Evolutionary conservation across 352 stramenopile genomes (phyloP), one percentile per base, ranked within the genome.

Genomic region (Peronospora tabacina): DNA sequence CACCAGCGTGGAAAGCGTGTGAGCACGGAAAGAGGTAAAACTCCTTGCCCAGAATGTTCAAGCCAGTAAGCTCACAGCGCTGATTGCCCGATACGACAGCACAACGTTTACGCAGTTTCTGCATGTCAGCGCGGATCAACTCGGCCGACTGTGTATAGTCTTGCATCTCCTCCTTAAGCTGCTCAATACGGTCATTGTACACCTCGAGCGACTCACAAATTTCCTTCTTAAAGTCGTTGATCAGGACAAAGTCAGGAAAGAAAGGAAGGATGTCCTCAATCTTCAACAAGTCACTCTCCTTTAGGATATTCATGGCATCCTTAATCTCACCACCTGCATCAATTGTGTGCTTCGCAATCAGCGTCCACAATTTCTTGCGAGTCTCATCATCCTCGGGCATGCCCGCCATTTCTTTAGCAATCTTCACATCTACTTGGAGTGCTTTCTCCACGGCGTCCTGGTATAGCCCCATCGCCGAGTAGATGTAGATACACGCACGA

Each of bases 11-110:
- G 59, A 97, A 97, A 20, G 88, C 87, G 57, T 97, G 92, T 13
- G 78, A 87, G 69, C 90, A 97, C 19, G 91, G 91, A 66, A 98
- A 98, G 22, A 97, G 61, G 46, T 97, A 97, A 46, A 97, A 97
- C 52, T 96, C 85, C 42, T 92, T 92, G 36, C 75, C 79, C 12
- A 95, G 47, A 32, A 96, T 76, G 40, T 91, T 92, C 45, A 94
- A 76, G 0, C 85, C 87, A 29, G 84, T 95, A 19, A 96, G 65
- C 36, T 95, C 87, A 42, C 87, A 96, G 16, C 83, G 80, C 53
- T 95, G 83, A 45, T 95, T 93, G 34, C 83, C 83, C 24, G 84
- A 91, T 8, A 94, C 75, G 24, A 93, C 77, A 12, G 82, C 83
- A 38, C 79, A 90, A 5, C 85, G 80, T 56, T 91, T 93, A 36